Conservation (phyloP, 139 green algal genomes). For the Spirogloea muscicola region DNA sequence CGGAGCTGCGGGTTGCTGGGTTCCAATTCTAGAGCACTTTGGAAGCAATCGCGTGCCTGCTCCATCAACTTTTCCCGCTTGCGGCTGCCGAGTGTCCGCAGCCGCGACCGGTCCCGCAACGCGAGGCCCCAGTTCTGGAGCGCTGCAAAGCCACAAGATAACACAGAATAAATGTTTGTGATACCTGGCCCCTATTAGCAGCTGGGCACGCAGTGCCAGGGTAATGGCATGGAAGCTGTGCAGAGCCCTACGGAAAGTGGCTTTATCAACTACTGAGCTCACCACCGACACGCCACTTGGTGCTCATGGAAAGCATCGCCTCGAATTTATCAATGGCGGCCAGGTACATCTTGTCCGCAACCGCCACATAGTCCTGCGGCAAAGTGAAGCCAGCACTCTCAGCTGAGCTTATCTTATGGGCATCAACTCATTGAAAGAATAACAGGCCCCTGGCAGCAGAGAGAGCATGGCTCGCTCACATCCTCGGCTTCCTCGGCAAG, state of each 20-base stretch:
- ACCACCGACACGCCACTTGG: conserved; percentile 15
- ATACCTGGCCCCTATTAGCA: too few relatives aligned
- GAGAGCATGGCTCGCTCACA: too few relatives aligned
- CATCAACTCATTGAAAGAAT: too few relatives aligned
- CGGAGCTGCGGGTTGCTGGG: not conserved
- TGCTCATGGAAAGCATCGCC: conserved; percentile 25
- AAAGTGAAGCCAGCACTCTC: too few relatives aligned
- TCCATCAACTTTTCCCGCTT: conserved; percentile 3
- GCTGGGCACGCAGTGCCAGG: too few relatives aligned
- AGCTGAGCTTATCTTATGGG: too few relatives aligned
- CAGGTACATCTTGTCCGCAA: conserved; percentile 34
- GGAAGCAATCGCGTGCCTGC: conserved; percentile 1
- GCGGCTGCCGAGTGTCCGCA: conserved; percentile 6
- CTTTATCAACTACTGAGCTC: conserved; percentile 12
- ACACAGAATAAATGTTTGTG: too few relatives aligned
- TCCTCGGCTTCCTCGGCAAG: conserved; percentile 29
- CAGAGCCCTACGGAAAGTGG: too few relatives aligned
- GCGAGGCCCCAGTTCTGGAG: conserved; percentile 27
- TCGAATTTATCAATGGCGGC: conserved; percentile 42
- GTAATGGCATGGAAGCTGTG: too few relatives aligned
- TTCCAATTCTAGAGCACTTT: not conserved
- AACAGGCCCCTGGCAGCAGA: too few relatives aligned
- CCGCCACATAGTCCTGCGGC: conserved; percentile 9
- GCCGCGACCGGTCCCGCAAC: conserved; percentile 25
- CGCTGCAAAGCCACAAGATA: too few relatives aligned